Percentiles rank a stretch among this genome's conserved stretches.
Conservation (phyloP, 164 flowering plant genomes). For the Vitis rotundifolia region DNA sequence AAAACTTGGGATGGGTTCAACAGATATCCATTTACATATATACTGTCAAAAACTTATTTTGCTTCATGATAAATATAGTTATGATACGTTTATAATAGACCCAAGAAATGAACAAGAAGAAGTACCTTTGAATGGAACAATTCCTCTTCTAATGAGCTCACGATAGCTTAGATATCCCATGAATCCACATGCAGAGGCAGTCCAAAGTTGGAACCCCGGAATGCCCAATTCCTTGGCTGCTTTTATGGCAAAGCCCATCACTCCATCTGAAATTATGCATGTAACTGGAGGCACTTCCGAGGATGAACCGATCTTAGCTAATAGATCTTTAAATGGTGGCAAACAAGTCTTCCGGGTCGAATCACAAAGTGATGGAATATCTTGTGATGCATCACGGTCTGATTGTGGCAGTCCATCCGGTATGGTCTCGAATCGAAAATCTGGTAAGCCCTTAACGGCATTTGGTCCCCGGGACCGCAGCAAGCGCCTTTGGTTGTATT, state of each 20-base stretch:
- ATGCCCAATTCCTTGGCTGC: constrained; percentile 45
- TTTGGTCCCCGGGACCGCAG: constrained; percentile 41
- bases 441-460: constrained; percentile 26
- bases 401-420: constrained; percentile 65
- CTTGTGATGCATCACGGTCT: constrained; percentile 47
- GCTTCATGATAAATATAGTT: too few relatives aligned
- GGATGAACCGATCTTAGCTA: constrained; percentile 23
- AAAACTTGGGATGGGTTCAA: too few relatives aligned
- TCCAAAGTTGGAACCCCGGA: constrained; percentile 39
- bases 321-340: constrained; percentile 27
- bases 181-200: constrained; percentile 40
- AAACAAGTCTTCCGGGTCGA: constrained; percentile 29
- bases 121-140: constrained; percentile 53
- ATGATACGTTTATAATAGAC: neutral
- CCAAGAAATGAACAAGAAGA: neutral
- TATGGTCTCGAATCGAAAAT: constrained; percentile 54
- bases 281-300: constrained; percentile 33
- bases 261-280: constrained; percentile 47
- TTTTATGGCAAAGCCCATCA: constrained; percentile 39
- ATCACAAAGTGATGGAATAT: constrained; percentile 39
- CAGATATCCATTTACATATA: too few relatives aligned
- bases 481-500: constrained; percentile 56
- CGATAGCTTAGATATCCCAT: constrained; percentile 26
- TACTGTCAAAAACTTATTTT: too few relatives aligned
- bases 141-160: constrained; percentile 31